These are phyloP conservation scores for Gossypium bickii DNA, from an alignment of 345 rosid species.

Conservation along the genomic window DNA sequence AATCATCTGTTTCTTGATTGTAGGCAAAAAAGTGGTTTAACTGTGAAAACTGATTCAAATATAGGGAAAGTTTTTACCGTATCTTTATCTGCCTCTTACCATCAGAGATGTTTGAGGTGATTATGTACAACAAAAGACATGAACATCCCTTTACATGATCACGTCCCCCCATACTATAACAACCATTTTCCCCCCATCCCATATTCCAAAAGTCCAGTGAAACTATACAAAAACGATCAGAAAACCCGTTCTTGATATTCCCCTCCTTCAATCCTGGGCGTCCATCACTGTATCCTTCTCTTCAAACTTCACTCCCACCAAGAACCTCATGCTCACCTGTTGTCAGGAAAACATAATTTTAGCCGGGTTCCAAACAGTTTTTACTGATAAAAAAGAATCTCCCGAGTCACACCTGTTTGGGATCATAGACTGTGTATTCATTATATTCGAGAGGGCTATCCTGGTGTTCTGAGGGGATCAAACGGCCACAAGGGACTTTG, in stretches of 20 bases:
- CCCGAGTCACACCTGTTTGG: slow-evolving; percentile 44
- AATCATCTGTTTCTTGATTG: not conserved
- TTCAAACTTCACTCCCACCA: slow-evolving; percentile 71
- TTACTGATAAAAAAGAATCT: not conserved
- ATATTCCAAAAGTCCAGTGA: not conserved
- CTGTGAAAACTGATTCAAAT: not conserved
- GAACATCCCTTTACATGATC: not conserved
- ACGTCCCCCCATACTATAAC: not conserved
- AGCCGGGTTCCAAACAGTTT: not conserved
- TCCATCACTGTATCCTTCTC: slow-evolving; percentile 40
- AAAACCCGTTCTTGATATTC: not conserved
- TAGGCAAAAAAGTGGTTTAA: not conserved
- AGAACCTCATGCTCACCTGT: slow-evolving; percentile 62
- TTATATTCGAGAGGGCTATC: slow-evolving; percentile 70
- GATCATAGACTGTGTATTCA: slow-evolving; percentile 78
- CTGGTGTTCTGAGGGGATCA: slow-evolving; percentile 54
- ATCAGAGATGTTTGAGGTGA: not conserved
- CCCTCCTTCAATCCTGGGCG: slow-evolving; percentile 21
- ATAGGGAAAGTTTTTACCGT: not conserved
- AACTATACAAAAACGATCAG: not conserved
- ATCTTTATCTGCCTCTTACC: not conserved
- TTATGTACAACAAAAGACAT: slow-evolving; percentile 7
- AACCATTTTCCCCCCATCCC: not conserved
- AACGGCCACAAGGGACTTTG: slow-evolving; percentile 66
- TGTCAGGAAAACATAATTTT: not conserved